Conservation (phyloP, 2,329 filamentous ascomycete genomes). For the Truncatella angustata region DNA sequence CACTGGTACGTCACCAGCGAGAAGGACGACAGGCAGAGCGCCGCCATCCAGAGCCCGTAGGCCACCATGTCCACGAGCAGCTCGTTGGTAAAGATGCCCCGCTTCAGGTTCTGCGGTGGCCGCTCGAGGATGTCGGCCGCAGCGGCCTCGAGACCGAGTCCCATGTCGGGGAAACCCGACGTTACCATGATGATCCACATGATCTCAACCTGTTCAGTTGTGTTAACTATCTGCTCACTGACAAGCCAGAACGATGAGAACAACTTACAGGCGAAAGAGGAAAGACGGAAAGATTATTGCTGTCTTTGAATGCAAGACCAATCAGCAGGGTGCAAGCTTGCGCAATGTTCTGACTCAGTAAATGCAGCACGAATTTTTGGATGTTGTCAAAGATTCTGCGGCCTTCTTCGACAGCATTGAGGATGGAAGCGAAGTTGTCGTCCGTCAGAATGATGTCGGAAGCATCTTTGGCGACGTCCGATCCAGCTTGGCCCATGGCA, state of each 20-base stretch:
- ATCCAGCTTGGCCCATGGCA: slow-evolving; percentile 61
- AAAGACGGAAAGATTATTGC: slow-evolving; percentile 64
- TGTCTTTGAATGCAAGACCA: slow-evolving; percentile 71
- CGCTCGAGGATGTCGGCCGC: slow-evolving; percentile 67
- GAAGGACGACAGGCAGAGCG: slow-evolving; percentile 62
- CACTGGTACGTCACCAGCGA: slow-evolving; percentile 62
- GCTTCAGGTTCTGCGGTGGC: slow-evolving; percentile 61
- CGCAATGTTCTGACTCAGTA: slow-evolving; percentile 69
- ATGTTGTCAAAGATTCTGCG: slow-evolving; percentile 73
- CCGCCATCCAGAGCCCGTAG: slow-evolving; percentile 68
- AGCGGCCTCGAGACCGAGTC: slow-evolving; percentile 70
- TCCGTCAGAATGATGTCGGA: slow-evolving; percentile 69
- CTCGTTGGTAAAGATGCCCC: slow-evolving; percentile 65
- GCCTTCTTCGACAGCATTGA: slow-evolving; percentile 69
- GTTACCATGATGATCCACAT: slow-evolving; percentile 83
- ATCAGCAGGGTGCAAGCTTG: slow-evolving; percentile 69
- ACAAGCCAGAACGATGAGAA: too few species aligned
- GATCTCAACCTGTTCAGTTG: slow-evolving; percentile 66
- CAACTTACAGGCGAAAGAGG: slow-evolving; percentile 58
- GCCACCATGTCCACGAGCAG: slow-evolving; percentile 66
- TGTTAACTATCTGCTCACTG: too few species aligned
- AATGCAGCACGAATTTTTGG: slow-evolving; percentile 70
- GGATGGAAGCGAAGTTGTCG: slow-evolving; percentile 71
- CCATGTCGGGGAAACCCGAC: slow-evolving; percentile 73
- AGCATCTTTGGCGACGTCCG: slow-evolving; percentile 51